phyloP scores from a whole-genome alignment of 306 rosid species.

The Quillaja saponaria region DNA sequence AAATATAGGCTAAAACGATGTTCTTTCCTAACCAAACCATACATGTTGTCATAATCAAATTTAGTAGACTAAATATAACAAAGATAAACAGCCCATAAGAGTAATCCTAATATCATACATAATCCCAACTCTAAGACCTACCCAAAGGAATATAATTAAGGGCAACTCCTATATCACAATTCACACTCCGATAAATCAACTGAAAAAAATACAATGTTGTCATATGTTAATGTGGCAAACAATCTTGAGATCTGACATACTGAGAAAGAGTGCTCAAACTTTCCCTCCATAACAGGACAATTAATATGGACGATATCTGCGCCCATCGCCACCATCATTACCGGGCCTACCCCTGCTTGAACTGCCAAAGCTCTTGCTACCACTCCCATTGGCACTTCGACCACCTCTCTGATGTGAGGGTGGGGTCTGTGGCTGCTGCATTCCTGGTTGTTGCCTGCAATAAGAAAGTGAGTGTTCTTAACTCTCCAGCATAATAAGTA shows the following conservation, averaged over 20 bases:
- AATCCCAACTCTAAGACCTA: no score
- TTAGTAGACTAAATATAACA: no score
- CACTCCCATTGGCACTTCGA: slow-evolving; percentile 48
- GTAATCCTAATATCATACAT: no score
- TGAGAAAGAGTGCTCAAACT: not conserved
- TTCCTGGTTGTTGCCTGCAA: slow-evolving; percentile 87
- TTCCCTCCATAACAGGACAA: slow-evolving; percentile 13
- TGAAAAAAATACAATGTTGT: not conserved
- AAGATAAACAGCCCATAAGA: no score
- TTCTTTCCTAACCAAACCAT: no score
- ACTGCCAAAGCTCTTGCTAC: slow-evolving; percentile 51
- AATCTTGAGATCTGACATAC: not conserved
- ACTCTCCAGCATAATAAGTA: not conserved
- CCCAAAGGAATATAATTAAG: no score
- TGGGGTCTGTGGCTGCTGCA: slow-evolving; percentile 48
- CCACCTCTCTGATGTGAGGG: slow-evolving; percentile 67
- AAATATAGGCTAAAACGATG: no score
- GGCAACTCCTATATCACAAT: not conserved
- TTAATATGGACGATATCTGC: slow-evolving; percentile 85
- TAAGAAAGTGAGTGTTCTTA: slow-evolving; percentile 12
- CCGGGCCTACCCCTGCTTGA: slow-evolving; percentile 68
- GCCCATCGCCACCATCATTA: slow-evolving; percentile 66
- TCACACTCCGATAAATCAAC: not conserved
- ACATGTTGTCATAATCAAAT: no score
- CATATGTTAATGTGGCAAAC: not conserved